Base-by-base conservation (phyloP, 176 grass and related monocot genomes). In the Alloteropsis semialata region DNA sequence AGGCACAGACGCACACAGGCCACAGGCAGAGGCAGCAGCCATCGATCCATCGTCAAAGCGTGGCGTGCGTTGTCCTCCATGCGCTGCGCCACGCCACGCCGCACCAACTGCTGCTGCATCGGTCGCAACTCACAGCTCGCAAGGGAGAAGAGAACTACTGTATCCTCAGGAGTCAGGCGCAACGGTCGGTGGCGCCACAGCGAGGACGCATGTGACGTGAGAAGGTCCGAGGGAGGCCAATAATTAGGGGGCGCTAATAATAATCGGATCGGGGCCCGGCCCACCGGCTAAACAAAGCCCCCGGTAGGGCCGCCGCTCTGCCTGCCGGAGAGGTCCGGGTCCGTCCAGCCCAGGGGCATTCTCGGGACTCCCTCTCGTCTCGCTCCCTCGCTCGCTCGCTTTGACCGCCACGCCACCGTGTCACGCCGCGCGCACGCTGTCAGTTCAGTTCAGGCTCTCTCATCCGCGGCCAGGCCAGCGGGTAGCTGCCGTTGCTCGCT, bases 41-140 rank as follows among this genome's bases (percentile, higher is more conserved):
- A 36, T 36, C 3, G 34, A 36, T 36, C 34, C 34, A 36, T n/a
- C n/a, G 57, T 74, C 68, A 86, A 81, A 45, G 57, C 77, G 75
- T 79, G 75, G 75, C 84, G 56, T 86, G 66, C 75, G 84, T 54
- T 86, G 84, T 57, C 84, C 27, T 30, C 83, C 53, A 39, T 51
- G 75, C 15, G 42, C 28, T 32, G 24, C 69, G 27, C 44, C 25
- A 37, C 33, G 8, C 9, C 64, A n/a, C 22, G 4, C n/a, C 54
- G n/a, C n/a, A 57, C 21, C n/a, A 9, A 16, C 3, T 27, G 25
- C 58, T 27, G 22, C 22, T 22, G 55, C 58, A 30, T 15, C 58
- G 27, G 55, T 56, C 21, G 25, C 54, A 56, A 1, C n/a, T n/a
- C 21, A 56, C 54, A 56, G 4, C n/a, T n/a, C 3, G 5, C 0